A percentile compares a stretch with the other conserved stretches of the same genome.
Conservation (phyloP, 306 rosid species). For the Cicer yamashitae region DNA sequence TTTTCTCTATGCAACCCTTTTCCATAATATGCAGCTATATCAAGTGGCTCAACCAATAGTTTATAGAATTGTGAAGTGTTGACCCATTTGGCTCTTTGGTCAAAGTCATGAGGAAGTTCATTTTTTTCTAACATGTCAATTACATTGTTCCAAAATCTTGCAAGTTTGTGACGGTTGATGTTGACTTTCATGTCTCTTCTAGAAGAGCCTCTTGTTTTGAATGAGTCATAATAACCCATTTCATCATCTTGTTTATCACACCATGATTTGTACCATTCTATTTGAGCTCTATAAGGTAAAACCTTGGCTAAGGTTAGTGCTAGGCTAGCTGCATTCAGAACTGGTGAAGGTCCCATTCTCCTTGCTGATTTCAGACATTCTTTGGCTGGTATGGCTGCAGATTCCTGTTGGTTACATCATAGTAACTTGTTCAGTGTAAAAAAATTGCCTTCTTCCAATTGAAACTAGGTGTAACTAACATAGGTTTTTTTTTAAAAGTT, state of each 20-base stretch:
- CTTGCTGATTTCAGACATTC: conserved; percentile 76
- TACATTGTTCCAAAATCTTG: conserved; percentile 66
- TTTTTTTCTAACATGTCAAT: conserved; percentile 65
- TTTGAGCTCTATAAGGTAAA: conserved; percentile 71
- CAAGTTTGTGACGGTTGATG: conserved; percentile 69
- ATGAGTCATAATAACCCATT: conserved; percentile 77
- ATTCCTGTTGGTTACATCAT: conserved; percentile 57
- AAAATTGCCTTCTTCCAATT: conserved; percentile 10
- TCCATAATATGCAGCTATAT: conserved; percentile 80
- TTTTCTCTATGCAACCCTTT: conserved; percentile 49
- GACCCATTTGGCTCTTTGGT: conserved; percentile 66
- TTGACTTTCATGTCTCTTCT: conserved; percentile 59
- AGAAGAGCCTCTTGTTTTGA: conserved; percentile 63
- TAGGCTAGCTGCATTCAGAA: conserved; percentile 60
- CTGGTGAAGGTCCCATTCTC: conserved; percentile 67
- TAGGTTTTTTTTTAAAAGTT: too few species aligned
- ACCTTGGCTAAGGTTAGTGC: conserved; percentile 66
- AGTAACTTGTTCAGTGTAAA: conserved; percentile 22
- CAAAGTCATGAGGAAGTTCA: conserved; percentile 68
- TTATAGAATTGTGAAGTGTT: conserved; percentile 66
- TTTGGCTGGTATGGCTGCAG: conserved; percentile 48
- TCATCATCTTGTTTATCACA: conserved; percentile 67
- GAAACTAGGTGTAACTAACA: too few species aligned
- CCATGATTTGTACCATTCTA: conserved; percentile 76
- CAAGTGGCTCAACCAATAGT: conserved; percentile 85